Conservation (phyloP, 2,329 filamentous ascomycete genomes). For the Fusarium sp. region DNA sequence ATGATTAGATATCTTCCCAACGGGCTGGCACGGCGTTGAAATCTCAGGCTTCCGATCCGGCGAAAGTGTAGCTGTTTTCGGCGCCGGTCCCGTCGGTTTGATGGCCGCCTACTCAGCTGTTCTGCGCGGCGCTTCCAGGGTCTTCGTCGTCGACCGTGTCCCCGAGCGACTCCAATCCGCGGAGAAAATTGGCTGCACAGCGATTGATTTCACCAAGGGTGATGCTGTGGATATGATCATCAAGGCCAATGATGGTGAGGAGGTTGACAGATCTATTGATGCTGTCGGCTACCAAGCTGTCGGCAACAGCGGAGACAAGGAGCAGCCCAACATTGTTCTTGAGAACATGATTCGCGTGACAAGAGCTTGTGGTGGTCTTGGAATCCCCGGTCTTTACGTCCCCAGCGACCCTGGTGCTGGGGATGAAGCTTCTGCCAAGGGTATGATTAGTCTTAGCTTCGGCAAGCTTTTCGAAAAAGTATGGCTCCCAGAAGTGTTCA, state of each 20-base stretch:
- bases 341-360: constrained; percentile 75
- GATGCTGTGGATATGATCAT: constrained; percentile 73
- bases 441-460: constrained; percentile 73
- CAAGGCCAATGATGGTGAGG: constrained; percentile 68
- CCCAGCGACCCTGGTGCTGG: constrained; percentile 71
- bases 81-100: constrained; percentile 73
- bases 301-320: constrained; percentile 65
- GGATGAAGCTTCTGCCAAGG: constrained; percentile 70
- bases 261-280: constrained; percentile 74
- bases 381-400: constrained; percentile 67
- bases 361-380: constrained; percentile 70
- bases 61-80: constrained; percentile 74
- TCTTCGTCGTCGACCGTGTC: constrained; percentile 74
- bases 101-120: constrained; percentile 75
- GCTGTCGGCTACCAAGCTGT: constrained; percentile 76
- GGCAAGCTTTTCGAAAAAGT: constrained; percentile 77
- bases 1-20: constrained; percentile 51
- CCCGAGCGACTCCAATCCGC: constrained; percentile 69
- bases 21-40: constrained; percentile 67
- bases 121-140: constrained; percentile 69
- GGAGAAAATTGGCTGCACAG: constrained; percentile 70
- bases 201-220: constrained; percentile 71
- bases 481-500: accelerated
- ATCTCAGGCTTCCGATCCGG: constrained; percentile 71
- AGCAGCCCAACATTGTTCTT: constrained; percentile 72